phyloP scores from a whole-genome alignment of 495 filamentous ascomycete genomes.

The Lasiosphaeria miniovina region DNA sequence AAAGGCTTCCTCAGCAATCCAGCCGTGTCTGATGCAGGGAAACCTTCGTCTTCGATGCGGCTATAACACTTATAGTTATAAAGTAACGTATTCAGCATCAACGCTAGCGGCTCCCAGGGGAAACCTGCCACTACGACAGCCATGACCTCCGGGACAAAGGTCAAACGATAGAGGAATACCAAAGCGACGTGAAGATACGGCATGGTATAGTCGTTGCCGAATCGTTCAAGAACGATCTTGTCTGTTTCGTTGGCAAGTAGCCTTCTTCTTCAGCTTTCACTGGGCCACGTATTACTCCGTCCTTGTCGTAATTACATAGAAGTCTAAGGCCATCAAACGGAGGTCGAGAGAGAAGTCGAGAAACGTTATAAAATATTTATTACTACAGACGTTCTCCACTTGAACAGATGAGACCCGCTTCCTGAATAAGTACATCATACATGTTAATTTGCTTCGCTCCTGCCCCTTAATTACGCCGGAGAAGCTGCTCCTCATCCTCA shows the following conservation, averaged over 20 bases:
- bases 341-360: no score
- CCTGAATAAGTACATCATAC: no score
- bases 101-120: slow-evolving; percentile 64
- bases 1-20: slow-evolving; percentile 59
- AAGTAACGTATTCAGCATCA: slow-evolving; percentile 65
- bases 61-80: slow-evolving; percentile 38
- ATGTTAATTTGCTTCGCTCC: no score
- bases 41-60: slow-evolving; percentile 48
- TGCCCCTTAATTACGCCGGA: no score
- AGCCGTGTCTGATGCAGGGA: slow-evolving; percentile 53
- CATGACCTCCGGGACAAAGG: slow-evolving; percentile 50
- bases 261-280: no score
- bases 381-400: no score
- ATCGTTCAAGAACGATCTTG: slow-evolving; percentile 54
- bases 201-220: slow-evolving; percentile 61
- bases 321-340: no score
- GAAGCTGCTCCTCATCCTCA: no score
- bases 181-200: slow-evolving; percentile 67
- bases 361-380: no score
- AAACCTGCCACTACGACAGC: slow-evolving; percentile 40
- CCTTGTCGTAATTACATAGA: no score
- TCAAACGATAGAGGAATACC: slow-evolving; percentile 63
- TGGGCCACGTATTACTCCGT: no score
- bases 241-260: slow-evolving; percentile 33
- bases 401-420: no score